Conservation (phyloP, 208 protist species). For the Leptomonas pyrrhocoris region DNA sequence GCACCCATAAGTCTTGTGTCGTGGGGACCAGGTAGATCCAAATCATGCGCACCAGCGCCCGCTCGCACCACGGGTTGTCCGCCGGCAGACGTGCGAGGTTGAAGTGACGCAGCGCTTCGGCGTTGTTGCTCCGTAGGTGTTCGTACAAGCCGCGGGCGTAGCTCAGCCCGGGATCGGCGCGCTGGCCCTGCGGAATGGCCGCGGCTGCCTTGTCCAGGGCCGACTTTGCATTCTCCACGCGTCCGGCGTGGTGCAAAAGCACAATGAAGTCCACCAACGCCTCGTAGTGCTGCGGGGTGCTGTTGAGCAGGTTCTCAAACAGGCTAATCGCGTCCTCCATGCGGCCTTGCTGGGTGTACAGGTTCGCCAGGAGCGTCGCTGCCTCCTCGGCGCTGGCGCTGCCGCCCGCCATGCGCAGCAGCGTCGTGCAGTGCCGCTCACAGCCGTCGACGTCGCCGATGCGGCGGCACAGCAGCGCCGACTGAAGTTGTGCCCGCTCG, state of each 20-base stretch:
- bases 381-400: slow-evolving; percentile 88
- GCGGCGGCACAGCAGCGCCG: slow-evolving; percentile 82
- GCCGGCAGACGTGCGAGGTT: slow-evolving; percentile 83
- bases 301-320: slow-evolving; percentile 88
- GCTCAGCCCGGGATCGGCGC: slow-evolving; percentile 74
- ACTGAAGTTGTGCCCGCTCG: slow-evolving; percentile 73
- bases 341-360: slow-evolving; percentile 85
- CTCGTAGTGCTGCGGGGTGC: slow-evolving; percentile 87
- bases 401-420: slow-evolving; percentile 77
- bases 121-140: slow-evolving; percentile 73
- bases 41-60: slow-evolving; percentile 92
- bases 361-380: slow-evolving; percentile 91
- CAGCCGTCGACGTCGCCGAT: slow-evolving; percentile 84
- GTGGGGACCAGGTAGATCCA: slow-evolving; percentile 93
- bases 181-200: slow-evolving; percentile 40
- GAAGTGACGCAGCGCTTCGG: slow-evolving; percentile 90
- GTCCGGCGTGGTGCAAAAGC: slow-evolving; percentile 63
- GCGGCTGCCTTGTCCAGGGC: slow-evolving; percentile 53
- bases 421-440: slow-evolving; percentile 85
- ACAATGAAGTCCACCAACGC: slow-evolving; percentile 91
- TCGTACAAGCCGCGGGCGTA: slow-evolving; percentile 87
- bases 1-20: slow-evolving; percentile 79
- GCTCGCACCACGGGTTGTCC: slow-evolving; percentile 81
- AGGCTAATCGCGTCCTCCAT: slow-evolving; percentile 85
- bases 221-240: slow-evolving; percentile 55